These are phyloP conservation scores for Funneliformis mosseae DNA, from an alignment of 192 early-diverging fungal species.

Conservation along the genomic window DNA sequence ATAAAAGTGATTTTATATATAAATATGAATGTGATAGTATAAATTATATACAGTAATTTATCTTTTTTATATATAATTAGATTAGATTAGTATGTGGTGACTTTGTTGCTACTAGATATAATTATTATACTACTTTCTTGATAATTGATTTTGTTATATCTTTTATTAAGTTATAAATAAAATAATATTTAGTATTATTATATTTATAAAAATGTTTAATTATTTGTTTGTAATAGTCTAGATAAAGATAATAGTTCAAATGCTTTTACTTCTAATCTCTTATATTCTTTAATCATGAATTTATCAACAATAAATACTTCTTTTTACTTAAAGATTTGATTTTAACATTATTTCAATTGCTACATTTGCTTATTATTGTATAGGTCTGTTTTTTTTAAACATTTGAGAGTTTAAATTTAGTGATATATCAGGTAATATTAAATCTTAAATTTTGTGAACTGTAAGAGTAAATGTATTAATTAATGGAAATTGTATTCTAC, in stretches of 20 bases:
- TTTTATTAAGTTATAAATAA: no score
- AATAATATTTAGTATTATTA: no score
- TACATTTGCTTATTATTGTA: neutral
- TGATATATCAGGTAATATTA: neutral
- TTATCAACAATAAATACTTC: neutral
- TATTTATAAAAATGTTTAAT: no score
- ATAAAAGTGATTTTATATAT: no score
- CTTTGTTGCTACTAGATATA: no score
- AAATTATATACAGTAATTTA: no score
- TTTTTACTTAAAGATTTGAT: conserved; percentile 35
- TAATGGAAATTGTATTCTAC: conserved; percentile 5
- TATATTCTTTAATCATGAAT: conserved; percentile 14
- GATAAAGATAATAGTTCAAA: conserved; percentile 8
- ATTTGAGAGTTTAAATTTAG: neutral
- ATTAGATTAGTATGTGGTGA: no score
- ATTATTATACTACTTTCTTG: no score
- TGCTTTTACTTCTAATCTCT: neutral
- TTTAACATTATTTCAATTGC: conserved; percentile 29
- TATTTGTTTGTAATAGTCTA: no score
- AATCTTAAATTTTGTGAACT: neutral
- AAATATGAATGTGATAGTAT: no score
- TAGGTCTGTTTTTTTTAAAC: neutral
- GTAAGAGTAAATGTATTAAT: conserved; percentile 12
- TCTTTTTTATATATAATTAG: no score
- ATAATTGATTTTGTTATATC: no score